A percentile compares a stretch with the other conserved stretches of the same genome.
These are phyloP conservation scores for Sambucus nigra DNA, from an alignment of 129 eudicot species.

Conservation along the genomic window DNA sequence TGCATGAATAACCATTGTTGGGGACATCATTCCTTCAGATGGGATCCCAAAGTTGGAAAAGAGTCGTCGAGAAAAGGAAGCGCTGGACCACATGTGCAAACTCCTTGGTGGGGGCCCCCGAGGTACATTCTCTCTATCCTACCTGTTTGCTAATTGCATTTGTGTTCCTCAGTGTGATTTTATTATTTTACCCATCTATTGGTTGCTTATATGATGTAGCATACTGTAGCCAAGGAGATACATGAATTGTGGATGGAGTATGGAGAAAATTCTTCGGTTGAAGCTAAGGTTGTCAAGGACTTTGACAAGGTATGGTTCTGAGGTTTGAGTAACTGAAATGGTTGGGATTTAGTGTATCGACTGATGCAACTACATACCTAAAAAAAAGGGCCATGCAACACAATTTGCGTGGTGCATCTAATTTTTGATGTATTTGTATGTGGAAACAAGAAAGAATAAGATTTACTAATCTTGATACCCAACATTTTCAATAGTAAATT, in stretches of 20 bases:
- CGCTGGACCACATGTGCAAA: conserved; percentile 80
- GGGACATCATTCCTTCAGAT: conserved; percentile 90
- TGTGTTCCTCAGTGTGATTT: background rate
- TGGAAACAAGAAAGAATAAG: too few relatives aligned
- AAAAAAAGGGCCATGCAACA: too few relatives aligned
- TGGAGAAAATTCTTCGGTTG: conserved; percentile 70
- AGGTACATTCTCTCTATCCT: conserved; percentile 32
- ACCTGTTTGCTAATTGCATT: background rate
- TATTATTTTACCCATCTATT: conserved; percentile 12
- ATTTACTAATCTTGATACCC: too few relatives aligned
- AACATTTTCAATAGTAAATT: too few relatives aligned
- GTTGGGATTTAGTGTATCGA: too few relatives aligned
- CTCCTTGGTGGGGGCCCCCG: conserved; percentile 85
- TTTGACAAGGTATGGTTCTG: conserved; percentile 67
- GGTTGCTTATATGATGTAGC: conserved; percentile 26
- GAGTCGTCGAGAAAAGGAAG: conserved; percentile 83
- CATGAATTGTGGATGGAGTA: conserved; percentile 93
- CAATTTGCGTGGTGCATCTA: too few relatives aligned
- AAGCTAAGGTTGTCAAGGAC: conserved; percentile 96
- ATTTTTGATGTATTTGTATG: too few relatives aligned
- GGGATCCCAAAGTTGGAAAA: conserved; percentile 84
- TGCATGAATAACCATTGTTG: conserved; percentile 70
- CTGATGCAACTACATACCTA: too few relatives aligned
- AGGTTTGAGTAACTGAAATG: too few relatives aligned
- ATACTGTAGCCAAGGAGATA: conserved; percentile 73